Conservation (phyloP, 306 rosid species). For the Fagus sylvatica region DNA sequence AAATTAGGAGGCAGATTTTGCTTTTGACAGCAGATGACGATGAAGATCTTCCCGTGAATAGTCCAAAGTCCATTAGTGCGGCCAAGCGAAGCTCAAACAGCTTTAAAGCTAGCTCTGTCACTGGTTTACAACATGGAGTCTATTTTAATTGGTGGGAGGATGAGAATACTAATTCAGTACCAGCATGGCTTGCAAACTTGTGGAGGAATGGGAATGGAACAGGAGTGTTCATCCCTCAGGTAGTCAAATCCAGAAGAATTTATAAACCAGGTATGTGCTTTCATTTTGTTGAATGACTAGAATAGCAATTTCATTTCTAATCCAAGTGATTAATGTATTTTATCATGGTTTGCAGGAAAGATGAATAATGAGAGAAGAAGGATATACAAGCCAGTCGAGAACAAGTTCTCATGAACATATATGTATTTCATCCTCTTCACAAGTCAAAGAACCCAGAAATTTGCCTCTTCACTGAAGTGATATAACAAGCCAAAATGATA, state of each 20-base stretch:
- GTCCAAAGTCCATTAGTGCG: neutral
- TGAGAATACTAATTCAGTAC: constrained; percentile 28
- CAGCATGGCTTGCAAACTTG: constrained; percentile 46
- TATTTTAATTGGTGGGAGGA: constrained; percentile 37
- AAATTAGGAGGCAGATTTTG: constrained; percentile 70
- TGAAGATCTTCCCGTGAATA: constrained; percentile 22
- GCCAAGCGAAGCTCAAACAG: constrained; percentile 7
- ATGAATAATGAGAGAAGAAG: neutral
- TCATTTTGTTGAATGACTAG: neutral
- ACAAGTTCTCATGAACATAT: constrained; percentile 27
- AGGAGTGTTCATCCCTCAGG: constrained; percentile 79
- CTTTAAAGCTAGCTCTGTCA: neutral
- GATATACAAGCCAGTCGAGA: constrained; percentile 41
- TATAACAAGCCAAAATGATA: neutral
- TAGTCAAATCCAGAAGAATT: constrained; percentile 28
- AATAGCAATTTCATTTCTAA: neutral
- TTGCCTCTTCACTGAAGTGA: neutral
- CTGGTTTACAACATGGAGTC: neutral
- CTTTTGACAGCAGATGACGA: constrained; percentile 52
- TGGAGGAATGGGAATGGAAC: constrained; percentile 38
- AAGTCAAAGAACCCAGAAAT: neutral
- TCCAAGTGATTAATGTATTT: neutral
- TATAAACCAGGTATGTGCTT: constrained; percentile 37
- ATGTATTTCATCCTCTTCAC: neutral
- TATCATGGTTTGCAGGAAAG: neutral